These are phyloP conservation scores for Helenozyma rhizophorensis DNA, from an alignment of 805 yeast species.

Conservation along the genomic window DNA sequence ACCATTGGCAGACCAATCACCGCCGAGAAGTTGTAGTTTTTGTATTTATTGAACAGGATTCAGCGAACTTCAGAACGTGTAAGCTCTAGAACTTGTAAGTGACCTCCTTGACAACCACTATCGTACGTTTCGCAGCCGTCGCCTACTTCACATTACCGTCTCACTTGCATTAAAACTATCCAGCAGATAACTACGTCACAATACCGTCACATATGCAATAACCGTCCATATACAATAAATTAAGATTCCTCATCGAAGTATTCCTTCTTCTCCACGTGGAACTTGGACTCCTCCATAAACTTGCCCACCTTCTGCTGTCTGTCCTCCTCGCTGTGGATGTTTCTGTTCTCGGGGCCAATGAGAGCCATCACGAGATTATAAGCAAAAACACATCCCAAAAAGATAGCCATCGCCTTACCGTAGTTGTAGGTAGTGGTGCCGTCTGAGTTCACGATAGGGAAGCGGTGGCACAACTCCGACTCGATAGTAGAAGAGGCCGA, in stretches of 20 bases:
- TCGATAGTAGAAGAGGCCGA: conserved; percentile 70
- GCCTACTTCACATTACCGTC: no score
- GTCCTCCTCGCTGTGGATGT: conserved; percentile 3
- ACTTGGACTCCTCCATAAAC: conserved; percentile 2
- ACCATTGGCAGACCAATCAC: conserved; percentile 43
- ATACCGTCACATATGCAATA: neutral
- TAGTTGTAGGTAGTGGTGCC: conserved; percentile 38
- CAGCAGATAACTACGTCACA: no score
- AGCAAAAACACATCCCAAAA: conserved; percentile 59
- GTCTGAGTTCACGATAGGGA: conserved; percentile 28
- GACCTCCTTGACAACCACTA: no score
- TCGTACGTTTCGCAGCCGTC: no score
- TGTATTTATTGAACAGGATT: no score
- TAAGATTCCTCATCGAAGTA: neutral
- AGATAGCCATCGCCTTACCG: conserved; percentile 61
- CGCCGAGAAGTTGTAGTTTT: conserved; percentile 35
- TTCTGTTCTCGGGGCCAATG: conserved; percentile 56
- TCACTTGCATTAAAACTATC: no score
- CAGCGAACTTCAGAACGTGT: no score
- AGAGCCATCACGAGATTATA: conserved; percentile 46
- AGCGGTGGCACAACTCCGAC: conserved; percentile 54
- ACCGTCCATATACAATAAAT: neutral
- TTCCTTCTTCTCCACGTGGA: conserved; percentile 4
- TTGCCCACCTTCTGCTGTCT: no score
- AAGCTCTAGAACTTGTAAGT: no score